These are phyloP conservation scores for Russula sp. DNA, from an alignment of 768 basidiomycete genomes.

Conservation along the genomic window DNA sequence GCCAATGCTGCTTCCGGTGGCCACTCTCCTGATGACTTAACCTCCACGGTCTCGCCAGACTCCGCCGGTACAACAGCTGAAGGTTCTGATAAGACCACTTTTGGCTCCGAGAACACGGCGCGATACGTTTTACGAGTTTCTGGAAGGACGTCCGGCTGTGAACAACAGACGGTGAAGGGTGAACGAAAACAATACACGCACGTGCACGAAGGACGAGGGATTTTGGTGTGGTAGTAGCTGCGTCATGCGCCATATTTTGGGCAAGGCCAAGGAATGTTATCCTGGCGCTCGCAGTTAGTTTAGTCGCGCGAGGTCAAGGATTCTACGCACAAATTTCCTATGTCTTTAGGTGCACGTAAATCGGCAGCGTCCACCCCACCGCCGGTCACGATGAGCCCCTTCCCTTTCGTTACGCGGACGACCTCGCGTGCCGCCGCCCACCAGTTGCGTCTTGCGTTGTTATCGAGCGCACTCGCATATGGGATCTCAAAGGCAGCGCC, in stretches of 20 bases:
- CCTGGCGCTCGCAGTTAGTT: constrained; percentile 33
- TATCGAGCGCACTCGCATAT: constrained; percentile 66
- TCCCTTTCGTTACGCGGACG: constrained; percentile 74
- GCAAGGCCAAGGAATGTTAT: constrained; percentile 61
- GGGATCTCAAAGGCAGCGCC: constrained; percentile 79
- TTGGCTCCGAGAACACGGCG: constrained; percentile 72
- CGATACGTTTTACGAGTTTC: constrained; percentile 81
- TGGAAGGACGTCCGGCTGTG: constrained; percentile 28
- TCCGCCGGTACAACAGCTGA: neutral
- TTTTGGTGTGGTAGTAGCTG: constrained; percentile 54
- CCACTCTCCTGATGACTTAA: neutral
- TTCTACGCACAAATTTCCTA: constrained; percentile 58
- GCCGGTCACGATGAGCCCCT: constrained; percentile 65
- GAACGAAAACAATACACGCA: constrained; percentile 35
- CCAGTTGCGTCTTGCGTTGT: constrained; percentile 68
- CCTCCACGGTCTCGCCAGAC: neutral
- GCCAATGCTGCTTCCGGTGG: neutral
- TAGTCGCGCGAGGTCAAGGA: neutral
- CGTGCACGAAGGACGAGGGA: constrained; percentile 68
- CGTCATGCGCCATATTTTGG: constrained; percentile 61
- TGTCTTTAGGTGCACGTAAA: constrained; percentile 64
- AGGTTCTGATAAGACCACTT: constrained; percentile 46
- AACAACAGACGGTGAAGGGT: neutral
- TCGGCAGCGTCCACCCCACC: constrained; percentile 58
- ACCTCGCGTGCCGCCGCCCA: constrained; percentile 77